phyloP scores from a whole-genome alignment of 768 basidiomycete species.

The Boletus rubescentipes region DNA sequence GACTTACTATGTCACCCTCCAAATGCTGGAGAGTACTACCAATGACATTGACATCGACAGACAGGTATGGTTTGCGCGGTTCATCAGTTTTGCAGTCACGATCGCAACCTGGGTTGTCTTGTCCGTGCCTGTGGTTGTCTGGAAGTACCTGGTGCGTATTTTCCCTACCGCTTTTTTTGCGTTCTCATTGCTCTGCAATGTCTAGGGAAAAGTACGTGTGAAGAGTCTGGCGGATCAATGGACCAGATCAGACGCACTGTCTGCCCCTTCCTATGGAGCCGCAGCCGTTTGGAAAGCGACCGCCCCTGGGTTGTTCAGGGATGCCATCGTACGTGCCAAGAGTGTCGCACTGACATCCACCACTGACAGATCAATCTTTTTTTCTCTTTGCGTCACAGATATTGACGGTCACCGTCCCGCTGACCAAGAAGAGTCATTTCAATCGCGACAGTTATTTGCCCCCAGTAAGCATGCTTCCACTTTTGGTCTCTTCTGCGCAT shows the following conservation, averaged over 20 bases:
- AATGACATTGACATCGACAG: constrained; percentile 7
- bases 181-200: background rate
- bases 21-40: constrained; percentile 6
- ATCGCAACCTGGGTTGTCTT: constrained; percentile 41
- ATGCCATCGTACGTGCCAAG: constrained; percentile 32
- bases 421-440: constrained; percentile 33
- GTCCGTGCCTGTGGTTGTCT: constrained; percentile 41
- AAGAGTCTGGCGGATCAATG: constrained; percentile 39
- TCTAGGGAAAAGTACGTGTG: constrained; percentile 44
- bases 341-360: background rate
- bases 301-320: constrained; percentile 40
- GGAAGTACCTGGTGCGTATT: constrained; percentile 45
- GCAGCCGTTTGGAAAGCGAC: constrained; percentile 44
- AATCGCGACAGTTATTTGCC: constrained; percentile 45
- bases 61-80: constrained; percentile 35
- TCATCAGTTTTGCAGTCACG: constrained; percentile 36
- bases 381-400: constrained; percentile 35
- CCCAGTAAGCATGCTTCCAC: constrained; percentile 31
- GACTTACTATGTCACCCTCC: constrained; percentile 36
- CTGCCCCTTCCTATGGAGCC: constrained; percentile 18
- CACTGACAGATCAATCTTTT: background rate
- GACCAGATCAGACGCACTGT: constrained; percentile 39
- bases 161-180: background rate
- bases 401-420: constrained; percentile 40
- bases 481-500: background rate